A percentile compares a stretch with the other conserved stretches of the same genome.
Conservation (phyloP, 192 early-diverging fungal genomes). For the Umbelopsis sp. region DNA sequence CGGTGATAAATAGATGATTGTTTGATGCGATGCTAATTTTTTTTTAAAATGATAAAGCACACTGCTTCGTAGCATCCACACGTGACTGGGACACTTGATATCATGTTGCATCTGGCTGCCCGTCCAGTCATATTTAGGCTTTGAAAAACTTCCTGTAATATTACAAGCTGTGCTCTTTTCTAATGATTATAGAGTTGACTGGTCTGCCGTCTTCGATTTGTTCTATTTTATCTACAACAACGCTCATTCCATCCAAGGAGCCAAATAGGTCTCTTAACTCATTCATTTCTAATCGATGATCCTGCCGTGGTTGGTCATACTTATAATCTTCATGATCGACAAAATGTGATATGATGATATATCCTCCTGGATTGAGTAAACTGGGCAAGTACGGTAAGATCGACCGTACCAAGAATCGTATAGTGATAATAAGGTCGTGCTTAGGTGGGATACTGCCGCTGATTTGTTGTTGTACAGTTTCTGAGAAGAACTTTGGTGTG, state of each 20-base stretch:
- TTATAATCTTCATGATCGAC: slow-evolving; percentile 28
- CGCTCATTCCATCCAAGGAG: slow-evolving; percentile 23
- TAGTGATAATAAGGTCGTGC: slow-evolving; percentile 42
- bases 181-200: slow-evolving; percentile 38
- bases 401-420: slow-evolving; percentile 40
- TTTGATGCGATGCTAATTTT: not conserved
- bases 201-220: slow-evolving; percentile 45
- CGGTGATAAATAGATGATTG: not conserved
- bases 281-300: slow-evolving; percentile 30
- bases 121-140: not conserved
- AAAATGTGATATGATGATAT: slow-evolving; percentile 44
- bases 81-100: not conserved
- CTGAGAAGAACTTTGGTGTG: not conserved
- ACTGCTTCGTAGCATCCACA: not conserved
- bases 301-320: slow-evolving; percentile 34
- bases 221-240: slow-evolving; percentile 35
- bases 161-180: slow-evolving; percentile 2
- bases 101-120: not conserved
- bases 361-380: slow-evolving; percentile 41
- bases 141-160: not conserved
- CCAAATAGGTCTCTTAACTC: slow-evolving; percentile 31
- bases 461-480: not conserved
- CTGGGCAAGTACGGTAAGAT: slow-evolving; percentile 28
- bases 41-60: too few species aligned
- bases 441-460: not conserved